Evolutionary conservation across 2,329 filamentous ascomycete species (phyloP).

Genomic region (Colletotrichum sp.): DNA sequence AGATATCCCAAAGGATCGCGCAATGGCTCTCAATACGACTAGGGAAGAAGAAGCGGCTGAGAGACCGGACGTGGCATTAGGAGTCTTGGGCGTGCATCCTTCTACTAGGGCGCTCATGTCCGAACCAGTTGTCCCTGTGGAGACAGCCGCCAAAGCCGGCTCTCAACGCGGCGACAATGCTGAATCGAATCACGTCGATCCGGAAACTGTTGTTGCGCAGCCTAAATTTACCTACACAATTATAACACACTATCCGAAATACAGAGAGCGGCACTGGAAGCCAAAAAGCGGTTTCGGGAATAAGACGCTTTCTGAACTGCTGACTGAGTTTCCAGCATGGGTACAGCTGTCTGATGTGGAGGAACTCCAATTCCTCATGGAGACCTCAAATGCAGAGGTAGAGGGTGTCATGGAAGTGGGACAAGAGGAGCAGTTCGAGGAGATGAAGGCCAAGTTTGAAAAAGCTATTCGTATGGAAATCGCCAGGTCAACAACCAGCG

Average conservation of each 20-base stretch:
- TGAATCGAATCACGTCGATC: fast-evolving
- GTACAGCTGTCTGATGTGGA: background rate
- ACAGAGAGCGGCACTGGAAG: background rate
- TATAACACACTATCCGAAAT: background rate
- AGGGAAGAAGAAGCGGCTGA: background rate
- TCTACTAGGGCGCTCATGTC: fast-evolving
- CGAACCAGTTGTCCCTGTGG: background rate
- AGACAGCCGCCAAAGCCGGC: background rate
- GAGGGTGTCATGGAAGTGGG: background rate
- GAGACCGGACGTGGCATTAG: fast-evolving
- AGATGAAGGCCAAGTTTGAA: background rate
- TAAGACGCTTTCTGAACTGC: background rate
- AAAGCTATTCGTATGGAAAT: background rate
- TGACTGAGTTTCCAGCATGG: background rate
- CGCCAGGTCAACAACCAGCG: background rate
- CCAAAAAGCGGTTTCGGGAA: background rate
- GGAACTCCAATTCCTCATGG: background rate
- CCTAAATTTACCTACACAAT: background rate
- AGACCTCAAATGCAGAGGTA: background rate
- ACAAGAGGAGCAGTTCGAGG: background rate
- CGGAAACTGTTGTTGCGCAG: background rate
- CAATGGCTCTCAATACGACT: fast-evolving
- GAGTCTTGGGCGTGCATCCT: fast-evolving
- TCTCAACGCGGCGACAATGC: fast-evolving
- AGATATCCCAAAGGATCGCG: fast-evolving